phyloP scores from a whole-genome alignment of 2,329 filamentous ascomycete genomes.

The Pleomassaria siparia region DNA sequence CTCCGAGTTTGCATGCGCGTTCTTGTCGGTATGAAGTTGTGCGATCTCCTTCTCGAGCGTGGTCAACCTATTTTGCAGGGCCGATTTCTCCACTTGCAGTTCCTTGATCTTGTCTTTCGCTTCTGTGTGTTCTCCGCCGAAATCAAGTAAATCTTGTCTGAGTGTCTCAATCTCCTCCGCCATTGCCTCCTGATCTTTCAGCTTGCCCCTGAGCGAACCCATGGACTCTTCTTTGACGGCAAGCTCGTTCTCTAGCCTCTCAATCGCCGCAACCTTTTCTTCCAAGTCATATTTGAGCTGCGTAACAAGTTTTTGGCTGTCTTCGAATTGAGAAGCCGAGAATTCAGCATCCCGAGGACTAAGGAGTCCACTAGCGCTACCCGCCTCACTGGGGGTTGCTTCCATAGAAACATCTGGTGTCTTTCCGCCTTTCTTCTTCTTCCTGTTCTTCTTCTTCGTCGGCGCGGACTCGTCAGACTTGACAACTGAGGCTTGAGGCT shows the following conservation, averaged over 20 bases:
- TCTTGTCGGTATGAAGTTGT: constrained; percentile 53
- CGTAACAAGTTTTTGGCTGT: constrained; percentile 30
- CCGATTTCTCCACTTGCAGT: constrained; percentile 68
- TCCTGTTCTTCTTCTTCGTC: constrained; percentile 75
- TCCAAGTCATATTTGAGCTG: constrained; percentile 39
- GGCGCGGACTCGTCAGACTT: constrained; percentile 38
- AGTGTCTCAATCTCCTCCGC: constrained; percentile 84
- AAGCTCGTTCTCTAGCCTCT: constrained; percentile 36
- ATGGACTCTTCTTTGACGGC: constrained; percentile 68
- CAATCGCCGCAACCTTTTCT: constrained; percentile 36
- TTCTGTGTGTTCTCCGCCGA: constrained; percentile 82
- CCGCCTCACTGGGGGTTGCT: constrained; percentile 41
- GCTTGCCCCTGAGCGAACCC: constrained; percentile 67
- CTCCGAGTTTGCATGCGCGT: constrained; percentile 51
- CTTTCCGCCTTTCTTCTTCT: constrained; percentile 77
- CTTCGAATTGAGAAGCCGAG: constrained; percentile 41
- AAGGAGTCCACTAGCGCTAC: constrained; percentile 36
- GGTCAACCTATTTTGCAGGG: constrained; percentile 64
- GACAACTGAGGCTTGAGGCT: constrained; percentile 21
- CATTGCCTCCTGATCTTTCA: constrained; percentile 75
- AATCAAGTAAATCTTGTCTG: constrained; percentile 73
- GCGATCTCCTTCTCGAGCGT: constrained; percentile 72
- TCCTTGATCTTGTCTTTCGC: constrained; percentile 74
- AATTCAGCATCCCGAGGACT: constrained; percentile 43
- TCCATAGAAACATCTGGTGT: constrained; percentile 42